phyloP scores from a whole-genome alignment of 2,329 filamentous ascomycete species.

The Lachnellula arida region DNA sequence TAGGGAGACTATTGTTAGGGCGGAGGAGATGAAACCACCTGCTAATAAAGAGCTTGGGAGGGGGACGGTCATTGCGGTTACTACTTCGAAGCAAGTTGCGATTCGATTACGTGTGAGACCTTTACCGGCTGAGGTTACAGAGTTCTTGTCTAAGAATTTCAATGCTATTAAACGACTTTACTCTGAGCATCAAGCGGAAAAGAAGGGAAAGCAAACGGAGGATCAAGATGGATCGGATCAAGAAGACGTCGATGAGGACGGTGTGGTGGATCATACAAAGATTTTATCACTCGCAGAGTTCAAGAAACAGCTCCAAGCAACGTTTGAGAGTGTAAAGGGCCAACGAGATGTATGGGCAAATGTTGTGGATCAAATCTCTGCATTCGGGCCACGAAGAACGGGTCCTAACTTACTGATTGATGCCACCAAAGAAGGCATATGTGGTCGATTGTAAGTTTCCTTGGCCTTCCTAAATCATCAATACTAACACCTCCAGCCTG shows the following conservation, averaged over 20 bases:
- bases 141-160: conserved; percentile 78
- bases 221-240: conserved; percentile 28
- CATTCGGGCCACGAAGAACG: conserved; percentile 79
- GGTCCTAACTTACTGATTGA: conserved; percentile 91
- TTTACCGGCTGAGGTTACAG: conserved; percentile 70
- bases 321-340: conserved; percentile 67
- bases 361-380: conserved; percentile 74
- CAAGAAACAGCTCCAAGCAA: conserved; percentile 62
- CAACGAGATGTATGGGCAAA: conserved; percentile 73
- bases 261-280: conserved; percentile 54
- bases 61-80: conserved; percentile 70
- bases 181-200: conserved; percentile 58
- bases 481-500: conserved; percentile 24
- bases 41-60: conserved; percentile 81
- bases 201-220: conserved; percentile 30
- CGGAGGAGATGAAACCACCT: conserved; percentile 86
- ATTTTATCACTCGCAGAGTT: conserved; percentile 71
- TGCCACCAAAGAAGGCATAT: conserved; percentile 65
- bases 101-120: conserved; percentile 74
- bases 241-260: conserved; percentile 47
- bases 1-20: conserved; percentile 82
- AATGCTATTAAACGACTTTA: conserved; percentile 76
- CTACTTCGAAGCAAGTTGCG: conserved; percentile 80
- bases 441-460: conserved; percentile 60
- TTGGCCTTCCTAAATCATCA: background rate